Conservation (phyloP, 345 rosid genomes). For the Hevea brasiliensis region DNA sequence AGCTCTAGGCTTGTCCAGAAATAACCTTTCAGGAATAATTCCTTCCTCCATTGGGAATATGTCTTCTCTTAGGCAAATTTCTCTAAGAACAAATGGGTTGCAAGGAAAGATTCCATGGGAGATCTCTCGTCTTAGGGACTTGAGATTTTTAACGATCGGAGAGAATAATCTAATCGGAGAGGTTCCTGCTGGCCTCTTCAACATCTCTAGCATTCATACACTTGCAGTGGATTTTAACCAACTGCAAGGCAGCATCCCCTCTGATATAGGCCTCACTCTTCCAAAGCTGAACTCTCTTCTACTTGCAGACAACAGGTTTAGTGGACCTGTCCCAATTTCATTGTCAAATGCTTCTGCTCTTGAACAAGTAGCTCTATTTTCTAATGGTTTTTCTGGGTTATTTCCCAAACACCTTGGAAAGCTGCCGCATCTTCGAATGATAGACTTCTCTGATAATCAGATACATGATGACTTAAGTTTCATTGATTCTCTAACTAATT, state of each 20-base stretch:
- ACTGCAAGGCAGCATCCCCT: conserved; percentile 21
- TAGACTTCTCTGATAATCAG: conserved; percentile 3
- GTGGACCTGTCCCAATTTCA: conserved; percentile 4
- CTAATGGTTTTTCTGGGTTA: conserved; percentile 1
- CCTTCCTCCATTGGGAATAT: conserved; percentile 8
- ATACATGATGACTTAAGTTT: conserved; percentile 12
- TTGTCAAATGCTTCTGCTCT: conserved; percentile 13
- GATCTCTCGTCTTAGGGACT: conserved; percentile 7
- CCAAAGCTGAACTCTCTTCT: not conserved
- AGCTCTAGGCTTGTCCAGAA: not conserved
- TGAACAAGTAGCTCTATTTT: not conserved
- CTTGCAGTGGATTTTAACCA: conserved; percentile 16
- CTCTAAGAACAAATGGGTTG: not conserved
- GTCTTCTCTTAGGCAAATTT: not conserved
- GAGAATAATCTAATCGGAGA: conserved; percentile 16
- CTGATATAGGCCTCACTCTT: conserved; percentile 13
- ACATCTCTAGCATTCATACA: conserved; percentile 16
- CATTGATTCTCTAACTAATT: conserved; percentile 10
- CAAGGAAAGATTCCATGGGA: conserved; percentile 19
- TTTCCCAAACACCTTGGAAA: conserved; percentile 2
- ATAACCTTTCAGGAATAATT: conserved; percentile 2
- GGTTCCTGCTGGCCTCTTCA: conserved; percentile 17
- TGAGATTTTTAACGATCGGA: conserved; percentile 5
- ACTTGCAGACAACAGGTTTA: conserved; percentile 1
- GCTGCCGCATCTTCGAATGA: not conserved